Conservation (phyloP, 2,329 filamentous ascomycete species). For the Trichoderma endophyticum region DNA sequence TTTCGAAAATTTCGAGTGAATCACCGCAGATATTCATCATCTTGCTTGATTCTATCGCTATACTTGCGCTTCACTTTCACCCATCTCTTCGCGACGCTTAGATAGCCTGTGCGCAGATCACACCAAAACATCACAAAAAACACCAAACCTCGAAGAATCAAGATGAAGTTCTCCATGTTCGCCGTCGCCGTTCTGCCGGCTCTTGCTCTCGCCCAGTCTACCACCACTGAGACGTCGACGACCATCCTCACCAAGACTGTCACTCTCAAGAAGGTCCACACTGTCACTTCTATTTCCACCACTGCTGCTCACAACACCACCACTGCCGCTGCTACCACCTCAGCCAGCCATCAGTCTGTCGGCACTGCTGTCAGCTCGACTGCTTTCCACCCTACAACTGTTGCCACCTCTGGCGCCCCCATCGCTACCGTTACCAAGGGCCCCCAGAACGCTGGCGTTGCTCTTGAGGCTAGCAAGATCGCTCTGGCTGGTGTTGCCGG, state of each 20-base stretch:
- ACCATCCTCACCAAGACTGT: slow-evolving; percentile 46
- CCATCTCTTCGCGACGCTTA: slow-evolving; percentile 19
- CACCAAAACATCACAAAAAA: slow-evolving; percentile 14
- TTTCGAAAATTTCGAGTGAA: not conserved
- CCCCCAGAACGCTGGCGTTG: slow-evolving; percentile 42
- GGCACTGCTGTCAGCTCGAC: slow-evolving; percentile 22
- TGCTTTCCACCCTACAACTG: slow-evolving; percentile 23
- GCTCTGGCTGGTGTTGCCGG: slow-evolving; percentile 50
- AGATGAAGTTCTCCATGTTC: slow-evolving; percentile 42
- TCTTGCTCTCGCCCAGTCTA: slow-evolving; percentile 46
- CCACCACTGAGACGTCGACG: slow-evolving; percentile 39
- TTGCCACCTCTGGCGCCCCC: slow-evolving; percentile 28
- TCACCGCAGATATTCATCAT: not conserved
- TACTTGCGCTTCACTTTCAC: not conserved
- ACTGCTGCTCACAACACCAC: slow-evolving; percentile 31
- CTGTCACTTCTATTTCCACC: slow-evolving; percentile 28
- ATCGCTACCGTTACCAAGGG: slow-evolving; percentile 35
- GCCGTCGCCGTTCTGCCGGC: slow-evolving; percentile 52
- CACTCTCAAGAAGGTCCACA: slow-evolving; percentile 48
- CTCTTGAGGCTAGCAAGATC: slow-evolving; percentile 43
- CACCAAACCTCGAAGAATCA: slow-evolving; percentile 22
- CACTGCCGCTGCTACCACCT: slow-evolving; percentile 35
- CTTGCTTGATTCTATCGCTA: not conserved
- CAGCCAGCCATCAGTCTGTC: slow-evolving; percentile 22
- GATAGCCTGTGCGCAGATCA: slow-evolving; percentile 27